Base-by-base conservation (phyloP, 305 asterid species). In the Fraxinus sp. region DNA sequence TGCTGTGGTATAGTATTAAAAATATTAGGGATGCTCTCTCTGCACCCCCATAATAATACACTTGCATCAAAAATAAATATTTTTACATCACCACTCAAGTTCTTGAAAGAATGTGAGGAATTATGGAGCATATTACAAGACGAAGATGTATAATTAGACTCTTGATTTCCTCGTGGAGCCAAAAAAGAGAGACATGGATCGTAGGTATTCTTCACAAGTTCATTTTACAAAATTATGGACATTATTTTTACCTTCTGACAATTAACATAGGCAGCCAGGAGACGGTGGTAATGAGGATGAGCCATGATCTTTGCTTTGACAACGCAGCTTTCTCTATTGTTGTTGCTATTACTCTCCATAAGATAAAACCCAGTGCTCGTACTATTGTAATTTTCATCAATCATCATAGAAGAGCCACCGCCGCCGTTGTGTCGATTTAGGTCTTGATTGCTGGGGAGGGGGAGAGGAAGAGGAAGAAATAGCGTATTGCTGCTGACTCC, bases 231-330 rank as follows among this genome's bases (percentile, higher is more conserved):
- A 59, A 59, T 7, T 46, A 30, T 30, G 18, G 79, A 7, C 30
- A 35, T 78, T 37, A 30, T 9, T 32, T 36, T 52, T 39, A 93
- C 99, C 98, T 96, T 96, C 72, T 96, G 99, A 71, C 99, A 96
- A 81, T 86, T 96, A 62, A 93, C 85, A 64, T 93, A 96, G 26
- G 98, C 92, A 77, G 98, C 86, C 84, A 96, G 80, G 83, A 96
- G 98, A 32, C 98, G 95, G 64, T 86, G 90, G 91, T 94, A 96
- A 88, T 90, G 95, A 73, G 99, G 99, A 86, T 96, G 99, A 82
- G 97, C 89, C 93, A 96, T 90, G 89, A 96, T 96, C 87, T 94
- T 96, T 0, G 97, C 90, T 91, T 89, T 92, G 5, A 89, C 85
- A 4, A 93, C 76, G 79, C 86, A 82, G 78, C 75, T 39, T 8